Evolutionary conservation across 805 yeast genomes (phyloP).

Genomic region (Blastobotrys mokoenaii): DNA sequence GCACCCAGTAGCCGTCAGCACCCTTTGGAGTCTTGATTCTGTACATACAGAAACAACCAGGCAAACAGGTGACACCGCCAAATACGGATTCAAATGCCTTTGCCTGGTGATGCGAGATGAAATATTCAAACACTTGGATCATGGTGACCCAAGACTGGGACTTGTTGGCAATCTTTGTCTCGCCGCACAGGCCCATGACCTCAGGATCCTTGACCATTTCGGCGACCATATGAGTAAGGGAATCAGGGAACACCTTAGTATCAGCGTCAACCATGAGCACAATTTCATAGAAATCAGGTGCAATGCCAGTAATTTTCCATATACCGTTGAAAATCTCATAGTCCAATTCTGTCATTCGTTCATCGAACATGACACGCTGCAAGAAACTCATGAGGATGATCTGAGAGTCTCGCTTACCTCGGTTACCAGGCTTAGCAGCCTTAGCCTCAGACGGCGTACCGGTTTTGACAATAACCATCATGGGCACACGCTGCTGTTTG

Average conservation of each 20-base stretch:
- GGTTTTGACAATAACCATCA: constrained; percentile 69
- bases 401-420: constrained; percentile 92
- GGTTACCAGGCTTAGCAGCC: constrained; percentile 76
- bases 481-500: constrained; percentile 75
- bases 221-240: constrained; percentile 82
- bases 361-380: constrained; percentile 82
- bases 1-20: constrained; percentile 77
- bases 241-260: constrained; percentile 79
- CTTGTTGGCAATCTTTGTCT: constrained; percentile 84
- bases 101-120: constrained; percentile 87
- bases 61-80: constrained; percentile 91
- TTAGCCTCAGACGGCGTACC: constrained; percentile 80
- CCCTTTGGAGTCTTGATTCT: constrained; percentile 88
- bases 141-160: constrained; percentile 80
- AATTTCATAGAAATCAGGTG: constrained; percentile 74
- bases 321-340: constrained; percentile 66
- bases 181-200: constrained; percentile 92
- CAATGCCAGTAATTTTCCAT: constrained; percentile 77
- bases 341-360: constrained; percentile 88
- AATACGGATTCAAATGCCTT: constrained; percentile 93
- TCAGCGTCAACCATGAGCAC: constrained; percentile 94
- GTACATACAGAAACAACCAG: constrained; percentile 92
- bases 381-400: constrained; percentile 83
- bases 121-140: constrained; percentile 89
- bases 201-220: constrained; percentile 80